These are phyloP conservation scores for Luffa aegyptiaca DNA, from an alignment of 306 rosid species.

Conservation along the genomic window DNA sequence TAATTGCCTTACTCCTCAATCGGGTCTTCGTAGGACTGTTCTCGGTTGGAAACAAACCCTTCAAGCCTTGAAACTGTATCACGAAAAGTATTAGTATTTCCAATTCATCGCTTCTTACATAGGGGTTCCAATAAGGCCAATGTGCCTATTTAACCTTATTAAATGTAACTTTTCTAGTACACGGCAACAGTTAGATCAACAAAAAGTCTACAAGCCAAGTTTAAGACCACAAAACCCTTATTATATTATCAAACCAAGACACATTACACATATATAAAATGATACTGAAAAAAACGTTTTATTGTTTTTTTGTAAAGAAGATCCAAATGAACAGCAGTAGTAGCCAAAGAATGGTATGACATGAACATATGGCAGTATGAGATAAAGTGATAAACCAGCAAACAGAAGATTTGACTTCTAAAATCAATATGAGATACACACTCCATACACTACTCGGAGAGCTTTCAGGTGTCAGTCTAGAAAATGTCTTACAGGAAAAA, in stretches of 20 bases:
- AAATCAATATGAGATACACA: neutral
- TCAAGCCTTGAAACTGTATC: slow-evolving; percentile 90
- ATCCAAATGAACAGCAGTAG: slow-evolving; percentile 3
- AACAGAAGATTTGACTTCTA: neutral
- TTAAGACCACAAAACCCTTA: neutral
- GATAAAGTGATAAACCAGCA: neutral
- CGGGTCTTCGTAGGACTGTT: slow-evolving; percentile 97
- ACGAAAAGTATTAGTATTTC: slow-evolving; percentile 22
- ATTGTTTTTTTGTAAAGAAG: neutral
- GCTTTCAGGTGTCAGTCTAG: neutral
- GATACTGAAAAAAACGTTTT: neutral
- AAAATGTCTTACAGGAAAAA: neutral
- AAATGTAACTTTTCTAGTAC: neutral
- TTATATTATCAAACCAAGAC: neutral
- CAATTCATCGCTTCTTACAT: neutral
- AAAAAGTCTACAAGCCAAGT: neutral
- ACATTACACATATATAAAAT: neutral
- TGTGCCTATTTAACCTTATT: neutral
- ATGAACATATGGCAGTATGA: neutral
- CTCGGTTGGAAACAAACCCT: slow-evolving; percentile 98
- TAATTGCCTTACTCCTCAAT: slow-evolving; percentile 82
- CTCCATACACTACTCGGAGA: neutral
- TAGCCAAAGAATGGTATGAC: neutral
- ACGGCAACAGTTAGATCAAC: neutral
- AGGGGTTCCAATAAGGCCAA: neutral